Evolutionary conservation across 1,284 basidiomycete genomes (phyloP).

Genomic region (Takashimella tepidaria): DNA sequence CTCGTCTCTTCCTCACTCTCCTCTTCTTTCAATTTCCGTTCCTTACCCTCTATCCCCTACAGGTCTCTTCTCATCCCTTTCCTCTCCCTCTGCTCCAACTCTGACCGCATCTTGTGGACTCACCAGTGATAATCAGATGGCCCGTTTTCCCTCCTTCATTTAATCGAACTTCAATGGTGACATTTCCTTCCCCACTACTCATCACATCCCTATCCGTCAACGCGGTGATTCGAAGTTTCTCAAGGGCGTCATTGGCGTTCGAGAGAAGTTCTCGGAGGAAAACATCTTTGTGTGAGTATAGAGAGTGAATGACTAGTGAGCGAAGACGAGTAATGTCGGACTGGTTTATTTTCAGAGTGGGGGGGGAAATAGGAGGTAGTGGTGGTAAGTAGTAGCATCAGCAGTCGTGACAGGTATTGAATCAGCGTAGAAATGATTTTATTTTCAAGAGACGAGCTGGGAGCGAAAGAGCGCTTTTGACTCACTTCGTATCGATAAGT

Average conservation of each 20-base stretch:
- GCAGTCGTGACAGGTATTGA: conserved; percentile 1
- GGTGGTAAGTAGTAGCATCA: neutral
- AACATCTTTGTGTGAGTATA: conserved; percentile 63
- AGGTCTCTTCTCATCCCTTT: too few relatives aligned
- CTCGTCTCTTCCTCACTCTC: neutral
- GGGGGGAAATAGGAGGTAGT: too few relatives aligned
- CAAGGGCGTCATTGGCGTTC: conserved; percentile 90
- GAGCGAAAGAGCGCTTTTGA: too few relatives aligned
- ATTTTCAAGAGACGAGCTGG: too few relatives aligned
- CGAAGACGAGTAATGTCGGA: conserved; percentile 86
- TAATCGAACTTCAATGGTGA: conserved; percentile 72
- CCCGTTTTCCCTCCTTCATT: conserved; percentile 65
- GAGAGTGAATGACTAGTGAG: conserved; percentile 77
- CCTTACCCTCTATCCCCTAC: too few relatives aligned
- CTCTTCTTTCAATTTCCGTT: too few relatives aligned
- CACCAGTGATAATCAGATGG: conserved; percentile 70
- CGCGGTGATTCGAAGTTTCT: conserved; percentile 79
- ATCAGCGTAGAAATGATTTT: too few relatives aligned
- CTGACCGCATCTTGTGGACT: conserved; percentile 18
- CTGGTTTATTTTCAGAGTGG: too few relatives aligned
- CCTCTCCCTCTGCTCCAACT: neutral
- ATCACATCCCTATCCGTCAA: conserved; percentile 72
- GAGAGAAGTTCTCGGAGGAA: conserved; percentile 90
- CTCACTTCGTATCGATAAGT: conserved; percentile 66
- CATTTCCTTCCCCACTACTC: conserved; percentile 63